Evolutionary conservation across 257 asterid species (phyloP), one percentile per base, ranked within the genome.

Genomic region (Echium plantagineum): DNA sequence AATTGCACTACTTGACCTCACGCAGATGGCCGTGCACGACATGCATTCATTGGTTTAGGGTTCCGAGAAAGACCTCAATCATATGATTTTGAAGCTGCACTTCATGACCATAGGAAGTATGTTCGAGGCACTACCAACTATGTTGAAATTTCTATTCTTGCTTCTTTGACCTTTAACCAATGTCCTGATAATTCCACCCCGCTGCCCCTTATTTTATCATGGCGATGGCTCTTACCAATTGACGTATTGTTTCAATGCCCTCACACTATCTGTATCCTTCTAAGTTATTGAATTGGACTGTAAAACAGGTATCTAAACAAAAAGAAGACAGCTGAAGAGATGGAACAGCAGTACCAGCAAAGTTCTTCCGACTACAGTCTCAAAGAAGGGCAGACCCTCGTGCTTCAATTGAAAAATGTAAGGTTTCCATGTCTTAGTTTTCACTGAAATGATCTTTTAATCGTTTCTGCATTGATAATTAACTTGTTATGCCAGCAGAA

Each of bases 51-150:
- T 70, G 99, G 99, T 46, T 56, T 93, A 20, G 99, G 99, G 76
- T 93, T 93, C 75, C 94, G 99, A 68, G 99, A 93, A 81, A 84
- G 99, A 78, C 69, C 99, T 9, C 82, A 89, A 81, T 94, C 99
- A 47, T 93, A 93, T 73, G 97, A 89, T 69, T 93, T 93, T 83
- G 96, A 93, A 82, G 99, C 96, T 71, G 97, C 95, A 57, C 89
- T 93, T 49, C 96, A 89, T 72, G 99, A 93, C 72, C 99, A 93
- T 76, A 89, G 83, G 96, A 93, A 89, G 99, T 93, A 85, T 69
- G 30, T 55, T 58, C 68, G n/a, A n/a, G n/a, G n/a, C n/a, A 64
- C 16, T 54, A 38, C 60, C 58, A 66, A 52, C 53, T 56, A 15
- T 10, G 22, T 7, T 53, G 0, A 12, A 35, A 35, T 13, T 3